These are phyloP conservation scores for Yamadazyma taylorii DNA, from an alignment of 1,139 yeast species.

Conservation along the genomic window DNA sequence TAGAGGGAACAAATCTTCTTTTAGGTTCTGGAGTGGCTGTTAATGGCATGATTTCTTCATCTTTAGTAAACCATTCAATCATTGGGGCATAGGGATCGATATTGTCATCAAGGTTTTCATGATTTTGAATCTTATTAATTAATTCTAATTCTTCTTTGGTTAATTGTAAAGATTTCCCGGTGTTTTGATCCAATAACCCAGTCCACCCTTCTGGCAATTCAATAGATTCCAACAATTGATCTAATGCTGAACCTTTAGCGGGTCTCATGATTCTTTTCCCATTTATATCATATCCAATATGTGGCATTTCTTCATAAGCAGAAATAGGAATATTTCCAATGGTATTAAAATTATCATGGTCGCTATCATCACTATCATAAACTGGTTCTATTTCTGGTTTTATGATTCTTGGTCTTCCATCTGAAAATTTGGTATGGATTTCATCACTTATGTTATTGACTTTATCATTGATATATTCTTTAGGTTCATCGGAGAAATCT, in stretches of 20 bases:
- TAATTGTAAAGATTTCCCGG: slow-evolving; percentile 85
- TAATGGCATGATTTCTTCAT: slow-evolving; percentile 87
- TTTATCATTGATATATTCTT: slow-evolving; percentile 47
- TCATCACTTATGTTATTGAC: slow-evolving; percentile 38
- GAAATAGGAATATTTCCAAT: slow-evolving; percentile 90
- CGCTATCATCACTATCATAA: slow-evolving; percentile 92
- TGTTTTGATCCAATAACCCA: slow-evolving; percentile 85
- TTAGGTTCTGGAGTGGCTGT: slow-evolving; percentile 96
- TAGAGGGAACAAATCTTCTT: slow-evolving; percentile 93
- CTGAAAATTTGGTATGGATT: slow-evolving; percentile 62
- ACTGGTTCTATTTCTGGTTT: slow-evolving; percentile 90
- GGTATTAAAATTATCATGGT: slow-evolving; percentile 79
- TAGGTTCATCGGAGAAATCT: slow-evolving; percentile 50
- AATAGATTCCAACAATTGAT: slow-evolving; percentile 80
- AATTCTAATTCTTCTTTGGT: slow-evolving; percentile 89
- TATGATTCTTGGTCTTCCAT: slow-evolving; percentile 73
- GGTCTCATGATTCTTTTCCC: slow-evolving; percentile 99
- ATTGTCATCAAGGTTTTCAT: slow-evolving; percentile 78
- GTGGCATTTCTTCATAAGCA: slow-evolving; percentile 97
- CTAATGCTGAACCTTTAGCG: slow-evolving; percentile 93
- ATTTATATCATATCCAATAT: slow-evolving; percentile 93
- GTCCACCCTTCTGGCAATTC: slow-evolving; percentile 99
- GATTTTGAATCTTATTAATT: slow-evolving; percentile 79
- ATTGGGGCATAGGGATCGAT: slow-evolving; percentile 91
- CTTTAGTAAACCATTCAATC: slow-evolving; percentile 91